Evolutionary conservation across 2,329 filamentous ascomycete species (phyloP).

Genomic region (Aspergillus persii): DNA sequence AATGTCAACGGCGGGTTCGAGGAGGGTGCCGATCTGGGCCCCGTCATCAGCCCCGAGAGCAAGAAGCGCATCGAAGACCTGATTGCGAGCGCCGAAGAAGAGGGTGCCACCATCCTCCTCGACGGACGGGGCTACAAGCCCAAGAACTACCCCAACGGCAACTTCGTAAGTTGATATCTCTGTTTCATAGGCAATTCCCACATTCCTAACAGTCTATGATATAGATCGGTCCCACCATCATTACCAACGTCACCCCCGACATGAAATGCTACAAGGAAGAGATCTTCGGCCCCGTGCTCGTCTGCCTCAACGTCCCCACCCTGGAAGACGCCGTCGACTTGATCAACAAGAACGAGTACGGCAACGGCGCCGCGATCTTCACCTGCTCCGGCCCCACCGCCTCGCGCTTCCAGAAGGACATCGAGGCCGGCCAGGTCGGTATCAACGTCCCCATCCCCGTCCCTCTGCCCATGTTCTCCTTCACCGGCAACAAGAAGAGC

Average conservation of each 20-base stretch:
- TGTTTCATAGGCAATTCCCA: no score
- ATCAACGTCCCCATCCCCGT: constrained; percentile 68
- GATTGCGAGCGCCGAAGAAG: constrained; percentile 60
- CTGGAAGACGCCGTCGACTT: constrained; percentile 62
- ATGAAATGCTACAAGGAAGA: constrained; percentile 67
- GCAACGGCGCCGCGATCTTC: constrained; percentile 66
- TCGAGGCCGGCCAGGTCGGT: constrained; percentile 65
- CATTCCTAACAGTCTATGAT: neutral
- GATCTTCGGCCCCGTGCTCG: constrained; percentile 66
- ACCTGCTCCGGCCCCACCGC: constrained; percentile 61
- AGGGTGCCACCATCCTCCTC: constrained; percentile 63
- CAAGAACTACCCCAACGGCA: constrained; percentile 63
- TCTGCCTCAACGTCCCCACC: constrained; percentile 59
- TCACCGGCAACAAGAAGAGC: constrained; percentile 78
- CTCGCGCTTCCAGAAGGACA: constrained; percentile 61
- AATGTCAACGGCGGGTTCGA: constrained; percentile 64
- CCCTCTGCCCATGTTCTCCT: constrained; percentile 61
- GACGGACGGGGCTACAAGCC: constrained; percentile 62
- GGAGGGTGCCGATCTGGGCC: constrained; percentile 61
- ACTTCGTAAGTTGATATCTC: constrained; percentile 53
- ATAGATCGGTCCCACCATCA: constrained; percentile 64
- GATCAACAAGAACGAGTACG: constrained; percentile 66
- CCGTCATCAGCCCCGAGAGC: constrained; percentile 62
- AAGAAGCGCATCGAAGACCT: constrained; percentile 63
- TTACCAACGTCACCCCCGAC: constrained; percentile 62